Percentiles rank a stretch among this genome's conserved stretches.
phyloP scores from a whole-genome alignment of 1,139 yeast genomes.

The Eremothecium coryli region DNA sequence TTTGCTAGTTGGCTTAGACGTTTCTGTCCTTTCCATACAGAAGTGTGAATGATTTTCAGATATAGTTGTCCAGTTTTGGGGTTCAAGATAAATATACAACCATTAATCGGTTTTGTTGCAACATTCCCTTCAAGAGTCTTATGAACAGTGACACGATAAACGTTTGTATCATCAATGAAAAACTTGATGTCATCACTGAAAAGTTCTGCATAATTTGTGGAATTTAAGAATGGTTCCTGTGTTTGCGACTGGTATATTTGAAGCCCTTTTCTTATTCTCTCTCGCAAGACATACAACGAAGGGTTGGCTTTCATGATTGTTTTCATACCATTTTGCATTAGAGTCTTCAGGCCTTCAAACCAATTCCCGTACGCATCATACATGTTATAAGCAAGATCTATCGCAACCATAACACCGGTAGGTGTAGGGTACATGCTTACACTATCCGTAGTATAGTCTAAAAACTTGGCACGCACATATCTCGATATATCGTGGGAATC shows the following conservation, averaged over 20 bases:
- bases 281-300: slow-evolving; percentile 82
- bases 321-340: slow-evolving; percentile 85
- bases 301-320: slow-evolving; percentile 95
- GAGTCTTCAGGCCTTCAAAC: slow-evolving; percentile 89
- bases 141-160: slow-evolving; percentile 88
- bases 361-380: slow-evolving; percentile 96
- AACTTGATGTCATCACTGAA: slow-evolving; percentile 77
- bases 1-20: slow-evolving; percentile 89
- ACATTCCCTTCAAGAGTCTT: slow-evolving; percentile 88
- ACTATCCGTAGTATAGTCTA: slow-evolving; percentile 87
- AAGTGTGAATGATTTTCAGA: slow-evolving; percentile 81
- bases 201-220: slow-evolving; percentile 82
- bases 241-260: slow-evolving; percentile 92
- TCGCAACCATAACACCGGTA: slow-evolving; percentile 82
- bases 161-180: slow-evolving; percentile 87
- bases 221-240: slow-evolving; percentile 82
- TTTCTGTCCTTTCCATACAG: slow-evolving; percentile 97
- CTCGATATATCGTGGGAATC: slow-evolving; percentile 96
- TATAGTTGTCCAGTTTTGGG: slow-evolving; percentile 83
- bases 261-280: slow-evolving; percentile 85
- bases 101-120: slow-evolving; percentile 88
- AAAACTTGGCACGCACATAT: slow-evolving; percentile 83
- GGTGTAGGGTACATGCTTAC: slow-evolving; percentile 85
- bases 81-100: slow-evolving; percentile 81
- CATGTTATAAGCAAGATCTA: slow-evolving; percentile 92